These are phyloP conservation scores for Calonectria hawksworthii DNA, from an alignment of 2,329 filamentous ascomycete genomes.

Conservation along the genomic window DNA sequence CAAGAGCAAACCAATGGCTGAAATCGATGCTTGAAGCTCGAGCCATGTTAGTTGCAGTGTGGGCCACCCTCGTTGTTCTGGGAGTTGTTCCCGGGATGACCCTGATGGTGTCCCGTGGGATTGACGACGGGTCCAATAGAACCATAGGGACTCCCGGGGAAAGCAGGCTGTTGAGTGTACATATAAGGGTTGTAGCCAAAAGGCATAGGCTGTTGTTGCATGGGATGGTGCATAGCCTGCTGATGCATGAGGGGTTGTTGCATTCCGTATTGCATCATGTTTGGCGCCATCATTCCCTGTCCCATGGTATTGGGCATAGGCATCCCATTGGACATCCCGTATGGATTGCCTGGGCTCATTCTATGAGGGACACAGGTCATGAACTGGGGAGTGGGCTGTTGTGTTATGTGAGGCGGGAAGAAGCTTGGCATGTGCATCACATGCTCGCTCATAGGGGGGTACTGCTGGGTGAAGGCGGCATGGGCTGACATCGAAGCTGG, in stretches of 20 bases:
- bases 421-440: not conserved
- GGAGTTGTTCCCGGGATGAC: not conserved
- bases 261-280: not conserved
- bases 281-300: not conserved
- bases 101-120: not conserved
- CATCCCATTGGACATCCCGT: not conserved
- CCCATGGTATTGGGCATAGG: not conserved
- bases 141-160: not conserved
- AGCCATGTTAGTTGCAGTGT: not conserved
- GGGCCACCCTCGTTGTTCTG: not conserved
- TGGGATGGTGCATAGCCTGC: not conserved
- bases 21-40: not conserved
- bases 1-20: not conserved
- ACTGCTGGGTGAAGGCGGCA: not conserved
- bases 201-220: not conserved
- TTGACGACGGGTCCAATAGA: not conserved
- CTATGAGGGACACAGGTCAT: not conserved
- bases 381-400: not conserved
- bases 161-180: not conserved
- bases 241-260: not conserved
- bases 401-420: not conserved
- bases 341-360: not conserved
- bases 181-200: not conserved
- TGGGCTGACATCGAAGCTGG: not conserved
- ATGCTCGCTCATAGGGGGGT: not conserved